Percentiles rank a stretch among this genome's conserved stretches.
Conservation (phyloP, 2,329 filamentous ascomycete genomes). For the Endothia cerciana region DNA sequence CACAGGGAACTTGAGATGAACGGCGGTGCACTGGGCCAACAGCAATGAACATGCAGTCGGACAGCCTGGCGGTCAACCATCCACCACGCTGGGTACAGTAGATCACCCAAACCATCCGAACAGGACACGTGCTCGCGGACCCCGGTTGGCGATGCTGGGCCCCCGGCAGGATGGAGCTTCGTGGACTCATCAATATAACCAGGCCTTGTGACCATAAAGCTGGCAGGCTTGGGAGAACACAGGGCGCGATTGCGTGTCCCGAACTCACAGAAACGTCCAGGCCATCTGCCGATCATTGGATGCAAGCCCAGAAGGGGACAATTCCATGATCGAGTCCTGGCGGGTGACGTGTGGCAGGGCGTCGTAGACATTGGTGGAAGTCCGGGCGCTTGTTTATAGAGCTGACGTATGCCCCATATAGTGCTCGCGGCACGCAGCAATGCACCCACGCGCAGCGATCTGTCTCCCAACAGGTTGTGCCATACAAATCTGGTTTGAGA, state of each 20-base stretch:
- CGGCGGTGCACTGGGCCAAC: conserved; percentile 18
- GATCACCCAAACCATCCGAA: neutral
- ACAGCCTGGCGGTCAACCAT: conserved; percentile 7
- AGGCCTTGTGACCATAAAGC: neutral
- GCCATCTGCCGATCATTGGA: neutral
- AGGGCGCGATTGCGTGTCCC: neutral
- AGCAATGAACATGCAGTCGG: conserved; percentile 19
- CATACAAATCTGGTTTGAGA: neutral
- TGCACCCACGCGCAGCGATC: neutral
- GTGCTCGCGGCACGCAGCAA: neutral
- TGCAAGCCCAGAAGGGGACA: neutral
- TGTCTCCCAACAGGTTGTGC: no score
- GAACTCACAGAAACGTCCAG: neutral
- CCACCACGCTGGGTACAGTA: conserved; percentile 1
- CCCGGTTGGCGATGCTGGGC: neutral
- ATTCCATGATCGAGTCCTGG: neutral
- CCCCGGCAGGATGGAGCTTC: neutral
- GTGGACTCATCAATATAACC: neutral
- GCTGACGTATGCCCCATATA: conserved; percentile 12
- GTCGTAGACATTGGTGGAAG: conserved; percentile 13
- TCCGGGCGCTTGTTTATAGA: neutral
- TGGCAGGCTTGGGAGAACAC: neutral
- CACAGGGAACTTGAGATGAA: conserved; percentile 24
- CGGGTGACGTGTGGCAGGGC: neutral
- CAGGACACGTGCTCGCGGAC: neutral